phyloP scores from a whole-genome alignment of 2,329 filamentous ascomycete genomes.

The Monosporascus cannonballus region DNA sequence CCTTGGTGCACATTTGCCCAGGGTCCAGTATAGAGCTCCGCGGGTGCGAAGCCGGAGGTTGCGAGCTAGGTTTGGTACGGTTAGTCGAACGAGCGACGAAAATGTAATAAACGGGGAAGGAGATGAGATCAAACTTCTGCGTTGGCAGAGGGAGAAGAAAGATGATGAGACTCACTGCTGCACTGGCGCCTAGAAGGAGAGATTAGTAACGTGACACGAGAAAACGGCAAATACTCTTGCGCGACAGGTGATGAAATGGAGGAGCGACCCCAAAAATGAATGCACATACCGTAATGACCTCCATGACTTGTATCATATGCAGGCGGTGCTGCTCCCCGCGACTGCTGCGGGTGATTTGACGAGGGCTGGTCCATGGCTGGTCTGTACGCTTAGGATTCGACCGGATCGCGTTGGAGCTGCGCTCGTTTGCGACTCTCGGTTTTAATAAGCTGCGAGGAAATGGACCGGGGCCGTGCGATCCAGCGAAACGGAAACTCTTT shows the following conservation, averaged over 20 bases:
- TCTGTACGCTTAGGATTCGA: background rate
- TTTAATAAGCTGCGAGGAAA: background rate
- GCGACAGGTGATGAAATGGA: slow-evolving; percentile 8
- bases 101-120: background rate
- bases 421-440: background rate
- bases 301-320: slow-evolving; percentile 70
- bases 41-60: slow-evolving; percentile 80
- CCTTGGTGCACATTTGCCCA: slow-evolving; percentile 99
- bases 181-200: slow-evolving; percentile 39
- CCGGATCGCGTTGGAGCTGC: background rate
- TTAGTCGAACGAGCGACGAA: slow-evolving; percentile 15
- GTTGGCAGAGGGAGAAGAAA: slow-evolving; percentile 10
- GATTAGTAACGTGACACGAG: slow-evolving; percentile 26
- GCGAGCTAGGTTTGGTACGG: slow-evolving; percentile 55
- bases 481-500: background rate
- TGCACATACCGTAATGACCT: slow-evolving; percentile 67
- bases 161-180: slow-evolving; percentile 32
- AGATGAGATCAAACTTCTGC: slow-evolving; percentile 4
- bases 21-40: slow-evolving; percentile 86
- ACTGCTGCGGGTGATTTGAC: slow-evolving; percentile 50
- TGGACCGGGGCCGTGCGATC: background rate
- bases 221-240: slow-evolving; percentile 12
- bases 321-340: slow-evolving; percentile 17
- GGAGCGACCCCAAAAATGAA: slow-evolving; percentile 10
- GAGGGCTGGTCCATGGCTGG: slow-evolving; percentile 51